Evolutionary conservation across 73 alveolate genomes (phyloP).

Genomic region (Uronychia binucleata): DNA sequence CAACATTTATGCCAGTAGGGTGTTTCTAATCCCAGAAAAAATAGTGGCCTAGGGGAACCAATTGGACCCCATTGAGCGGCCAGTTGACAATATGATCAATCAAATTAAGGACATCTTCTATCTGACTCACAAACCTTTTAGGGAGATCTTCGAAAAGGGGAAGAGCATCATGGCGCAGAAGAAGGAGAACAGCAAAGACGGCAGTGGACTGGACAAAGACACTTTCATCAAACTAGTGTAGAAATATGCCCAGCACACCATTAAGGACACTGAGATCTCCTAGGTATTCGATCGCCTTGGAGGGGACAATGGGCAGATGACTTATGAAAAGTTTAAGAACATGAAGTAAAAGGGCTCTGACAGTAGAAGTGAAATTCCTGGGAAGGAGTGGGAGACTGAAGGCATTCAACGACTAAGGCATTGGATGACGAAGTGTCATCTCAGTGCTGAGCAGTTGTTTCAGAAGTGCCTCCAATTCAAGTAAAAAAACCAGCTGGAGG

Average conservation of each 20-base stretch:
- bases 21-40: background rate
- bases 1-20: background rate
- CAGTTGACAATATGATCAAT: slow-evolving; percentile 19
- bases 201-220: background rate
- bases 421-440: slow-evolving; percentile 41
- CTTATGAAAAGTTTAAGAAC: background rate
- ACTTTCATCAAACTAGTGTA: background rate
- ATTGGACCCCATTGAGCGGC: background rate
- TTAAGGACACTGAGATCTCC: background rate
- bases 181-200: background rate
- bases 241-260: background rate
- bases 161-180: background rate
- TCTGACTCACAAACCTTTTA: slow-evolving; percentile 10
- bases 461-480: slow-evolving; percentile 5
- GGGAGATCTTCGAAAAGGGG: slow-evolving; percentile 32
- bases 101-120: slow-evolving; percentile 36
- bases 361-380: background rate
- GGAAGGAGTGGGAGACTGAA: background rate
- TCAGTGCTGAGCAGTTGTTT: slow-evolving; percentile 26
- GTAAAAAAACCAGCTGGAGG: slow-evolving; percentile 13
- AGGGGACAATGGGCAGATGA: background rate
- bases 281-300: background rate
- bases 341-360: too few species aligned
- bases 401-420: slow-evolving; percentile 24
- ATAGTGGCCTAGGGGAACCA: background rate